Evolutionary conservation across 1,284 basidiomycete species (phyloP), one percentile per base, ranked within the genome.

Genomic region (Vanrija humicola): DNA sequence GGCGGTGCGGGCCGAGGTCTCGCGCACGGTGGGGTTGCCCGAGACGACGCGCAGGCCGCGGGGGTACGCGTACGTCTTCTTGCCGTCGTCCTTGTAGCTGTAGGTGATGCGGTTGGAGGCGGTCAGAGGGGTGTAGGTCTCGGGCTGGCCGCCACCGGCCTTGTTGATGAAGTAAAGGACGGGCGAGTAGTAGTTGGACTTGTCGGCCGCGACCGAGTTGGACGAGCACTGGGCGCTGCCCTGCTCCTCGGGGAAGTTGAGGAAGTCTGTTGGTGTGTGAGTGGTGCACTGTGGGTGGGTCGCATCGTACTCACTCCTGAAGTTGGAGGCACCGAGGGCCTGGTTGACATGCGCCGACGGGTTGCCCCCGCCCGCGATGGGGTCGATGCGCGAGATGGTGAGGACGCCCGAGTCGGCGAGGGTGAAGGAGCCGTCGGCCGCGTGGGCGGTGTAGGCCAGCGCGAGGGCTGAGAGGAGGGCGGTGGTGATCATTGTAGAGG

Each of bases 121-220:
- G n/a, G 40, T 34, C 21, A 67, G 64, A 1, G 74, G 70, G 21
- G 66, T 56, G 62, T 67, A 72, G n/a, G 52, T 55, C 16, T 48
- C 50, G 47, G 57, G 46, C 39, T 42, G 21, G 6, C 34, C 34
- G 14, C 34, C 34, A 10, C 6, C 9, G 5, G 34, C 34, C 34
- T 34, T 8, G 51, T 72, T 66, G 63, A 78, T 78, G 55, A 74
- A 76, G 68, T 78, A 79, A 7, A 80, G 64, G 44, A 73, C 66
- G 25, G 78, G 78, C 8, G 66, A 68, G 79, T 79, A 80, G 66
- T 80, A 81, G 54, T 69, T 72, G 38, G 73, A 77, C 64, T 73
- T 70, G 71, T 81, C 79, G 25, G 69, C 70, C 3, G 62, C 14
- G 34, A 15, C 34, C 34, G 9, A 12, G 34, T 34, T 34, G 34